Evolutionary conservation across 1,284 basidiomycete species (phyloP).

Genomic region (Meripilus lineatus): DNA sequence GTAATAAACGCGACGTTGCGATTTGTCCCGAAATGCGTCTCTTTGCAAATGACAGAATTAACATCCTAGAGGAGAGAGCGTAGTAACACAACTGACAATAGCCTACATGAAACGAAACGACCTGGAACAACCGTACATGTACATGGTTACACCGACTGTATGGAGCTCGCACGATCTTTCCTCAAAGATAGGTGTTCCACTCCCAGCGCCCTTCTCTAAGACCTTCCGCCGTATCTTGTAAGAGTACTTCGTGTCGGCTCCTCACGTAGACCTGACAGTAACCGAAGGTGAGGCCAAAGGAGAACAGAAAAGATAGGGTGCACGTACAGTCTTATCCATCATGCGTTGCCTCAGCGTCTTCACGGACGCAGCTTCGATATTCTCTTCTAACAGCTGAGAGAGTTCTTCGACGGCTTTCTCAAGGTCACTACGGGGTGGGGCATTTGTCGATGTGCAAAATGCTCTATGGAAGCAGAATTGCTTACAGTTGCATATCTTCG

Average conservation of each 20-base stretch:
- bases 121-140: too few species aligned
- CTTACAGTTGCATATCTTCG: conserved; percentile 59
- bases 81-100: too few species aligned
- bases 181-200: conserved; percentile 23
- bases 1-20: too few species aligned
- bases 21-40: too few species aligned
- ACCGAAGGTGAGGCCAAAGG: too few species aligned
- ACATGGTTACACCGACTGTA: too few species aligned
- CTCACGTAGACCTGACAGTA: conserved; percentile 25
- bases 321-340: conserved; percentile 52
- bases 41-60: too few species aligned
- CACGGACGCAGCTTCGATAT: conserved; percentile 50
- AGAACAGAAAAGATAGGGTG: not conserved
- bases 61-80: too few species aligned
- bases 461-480: not conserved
- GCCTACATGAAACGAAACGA: too few species aligned
- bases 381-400: conserved; percentile 56
- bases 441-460: not conserved
- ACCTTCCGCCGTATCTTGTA: conserved; percentile 26
- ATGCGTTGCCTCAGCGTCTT: conserved; percentile 52
- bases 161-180: too few species aligned
- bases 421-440: conserved; percentile 39
- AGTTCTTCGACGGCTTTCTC: conserved; percentile 65
- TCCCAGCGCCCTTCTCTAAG: conserved; percentile 26
- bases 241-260: conserved; percentile 24